phyloP scores from a whole-genome alignment of 768 basidiomycete genomes.

The Zangia roseola region DNA sequence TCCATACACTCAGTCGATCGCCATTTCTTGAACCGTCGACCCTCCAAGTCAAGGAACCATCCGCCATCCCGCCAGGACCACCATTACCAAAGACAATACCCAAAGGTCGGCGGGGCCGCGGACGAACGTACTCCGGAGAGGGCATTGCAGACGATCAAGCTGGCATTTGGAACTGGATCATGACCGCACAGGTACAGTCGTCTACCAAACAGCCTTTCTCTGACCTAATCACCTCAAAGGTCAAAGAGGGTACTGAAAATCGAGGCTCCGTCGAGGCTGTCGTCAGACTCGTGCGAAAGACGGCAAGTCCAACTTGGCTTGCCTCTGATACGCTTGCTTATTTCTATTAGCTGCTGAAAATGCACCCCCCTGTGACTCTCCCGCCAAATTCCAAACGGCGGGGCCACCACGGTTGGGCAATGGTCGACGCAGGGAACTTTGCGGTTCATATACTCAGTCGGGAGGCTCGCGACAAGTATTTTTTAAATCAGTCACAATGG shows the following conservation, averaged over 20 bases:
- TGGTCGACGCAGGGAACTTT: constrained; percentile 80
- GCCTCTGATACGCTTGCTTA: constrained; percentile 8
- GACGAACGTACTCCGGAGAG: constrained; percentile 66
- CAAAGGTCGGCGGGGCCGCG: constrained; percentile 63
- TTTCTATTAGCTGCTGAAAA: constrained; percentile 50
- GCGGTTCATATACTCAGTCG: constrained; percentile 75
- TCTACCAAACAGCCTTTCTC: too few species aligned
- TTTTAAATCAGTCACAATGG: constrained; percentile 37
- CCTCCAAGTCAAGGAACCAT: constrained; percentile 53
- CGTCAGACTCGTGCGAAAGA: constrained; percentile 66
- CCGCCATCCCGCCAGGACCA: constrained; percentile 53
- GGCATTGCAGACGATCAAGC: constrained; percentile 49
- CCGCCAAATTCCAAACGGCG: constrained; percentile 63
- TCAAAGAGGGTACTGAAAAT: constrained; percentile 83
- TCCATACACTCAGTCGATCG: constrained; percentile 53
- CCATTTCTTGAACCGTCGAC: constrained; percentile 67
- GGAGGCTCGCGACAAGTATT: constrained; percentile 67
- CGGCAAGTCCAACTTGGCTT: constrained; percentile 43
- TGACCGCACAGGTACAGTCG: constrained; percentile 62
- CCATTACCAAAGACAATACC: constrained; percentile 54
- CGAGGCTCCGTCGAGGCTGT: constrained; percentile 77
- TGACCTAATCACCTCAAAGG: constrained; percentile 38
- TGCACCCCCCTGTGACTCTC: constrained; percentile 56
- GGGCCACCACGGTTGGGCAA: constrained; percentile 73
- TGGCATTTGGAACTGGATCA: constrained; percentile 75